phyloP scores from a whole-genome alignment of 352 stramenopile genomes.

The Pythium phragmiticola region DNA sequence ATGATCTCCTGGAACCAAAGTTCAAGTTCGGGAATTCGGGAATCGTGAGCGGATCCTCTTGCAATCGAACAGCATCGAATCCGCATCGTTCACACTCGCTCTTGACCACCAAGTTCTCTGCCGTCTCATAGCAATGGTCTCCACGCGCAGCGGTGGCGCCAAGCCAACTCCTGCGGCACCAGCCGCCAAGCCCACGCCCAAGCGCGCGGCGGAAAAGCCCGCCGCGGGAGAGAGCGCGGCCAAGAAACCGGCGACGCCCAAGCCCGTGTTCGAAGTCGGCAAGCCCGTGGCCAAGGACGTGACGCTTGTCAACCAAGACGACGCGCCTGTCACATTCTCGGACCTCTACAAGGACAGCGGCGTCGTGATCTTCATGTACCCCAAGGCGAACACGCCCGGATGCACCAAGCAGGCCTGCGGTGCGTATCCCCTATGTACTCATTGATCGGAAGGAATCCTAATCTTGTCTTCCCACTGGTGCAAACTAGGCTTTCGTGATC shows the following conservation, averaged over 20 bases:
- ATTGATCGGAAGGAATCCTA: not conserved
- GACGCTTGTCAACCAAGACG: slow-evolving; percentile 75
- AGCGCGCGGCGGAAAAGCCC: slow-evolving; percentile 35
- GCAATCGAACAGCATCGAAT: slow-evolving; percentile 21
- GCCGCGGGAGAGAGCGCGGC: slow-evolving; percentile 26
- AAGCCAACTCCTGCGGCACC: slow-evolving; percentile 21
- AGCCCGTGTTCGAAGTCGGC: slow-evolving; percentile 37
- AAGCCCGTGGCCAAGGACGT: slow-evolving; percentile 56
- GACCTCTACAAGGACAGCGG: slow-evolving; percentile 75
- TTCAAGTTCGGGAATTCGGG: slow-evolving; percentile 29
- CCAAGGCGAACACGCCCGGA: slow-evolving; percentile 79
- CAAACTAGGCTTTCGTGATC: slow-evolving; percentile 76
- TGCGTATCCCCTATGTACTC: slow-evolving; percentile 21
- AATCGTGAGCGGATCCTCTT: not conserved
- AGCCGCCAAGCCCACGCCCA: slow-evolving; percentile 30
- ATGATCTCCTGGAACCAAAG: slow-evolving; percentile 10
- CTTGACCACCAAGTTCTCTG: not conserved
- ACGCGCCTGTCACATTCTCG: slow-evolving; percentile 48
- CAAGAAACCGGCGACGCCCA: slow-evolving; percentile 45
- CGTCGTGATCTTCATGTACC: slow-evolving; percentile 90
- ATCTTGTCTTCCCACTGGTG: not conserved
- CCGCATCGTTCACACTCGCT: not conserved
- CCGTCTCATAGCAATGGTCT: slow-evolving; percentile 15
- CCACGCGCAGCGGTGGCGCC: slow-evolving; percentile 23
- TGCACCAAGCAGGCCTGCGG: slow-evolving; percentile 89